Conservation (phyloP, 805 yeast species). For the Lachancea sp. region DNA sequence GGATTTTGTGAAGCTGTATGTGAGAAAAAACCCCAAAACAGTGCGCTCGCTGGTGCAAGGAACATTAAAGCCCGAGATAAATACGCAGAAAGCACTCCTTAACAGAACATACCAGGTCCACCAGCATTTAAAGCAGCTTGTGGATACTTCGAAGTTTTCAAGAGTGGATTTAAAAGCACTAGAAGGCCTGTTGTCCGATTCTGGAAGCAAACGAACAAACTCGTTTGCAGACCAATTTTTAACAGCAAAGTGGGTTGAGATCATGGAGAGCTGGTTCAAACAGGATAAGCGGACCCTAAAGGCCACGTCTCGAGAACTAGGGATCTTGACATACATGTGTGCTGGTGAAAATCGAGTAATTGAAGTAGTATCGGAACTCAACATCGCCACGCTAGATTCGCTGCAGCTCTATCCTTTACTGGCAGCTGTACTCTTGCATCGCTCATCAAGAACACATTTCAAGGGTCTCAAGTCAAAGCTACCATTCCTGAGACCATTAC, state of each 20-base stretch:
- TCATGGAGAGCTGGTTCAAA: slow-evolving; percentile 50
- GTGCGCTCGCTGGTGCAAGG: slow-evolving; percentile 56
- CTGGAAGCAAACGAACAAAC: slow-evolving; percentile 21
- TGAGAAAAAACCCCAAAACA: slow-evolving; percentile 35
- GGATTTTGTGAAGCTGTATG: slow-evolving; percentile 56
- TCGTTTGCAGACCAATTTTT: slow-evolving; percentile 52
- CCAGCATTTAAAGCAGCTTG: slow-evolving; percentile 41
- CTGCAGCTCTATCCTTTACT: slow-evolving; percentile 48
- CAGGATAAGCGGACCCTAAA: slow-evolving; percentile 49
- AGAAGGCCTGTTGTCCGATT: slow-evolving; percentile 34
- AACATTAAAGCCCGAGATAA: slow-evolving; percentile 27
- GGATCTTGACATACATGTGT: slow-evolving; percentile 47
- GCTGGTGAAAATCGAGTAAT: slow-evolving; percentile 40
- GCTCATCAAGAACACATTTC: slow-evolving; percentile 38
- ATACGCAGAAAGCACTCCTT: slow-evolving; percentile 28
- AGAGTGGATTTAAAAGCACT: slow-evolving; percentile 42
- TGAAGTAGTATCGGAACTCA: slow-evolving; percentile 39
- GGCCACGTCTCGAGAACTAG: slow-evolving; percentile 40
- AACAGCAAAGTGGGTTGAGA: slow-evolving; percentile 49
- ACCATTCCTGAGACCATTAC: slow-evolving; percentile 35
- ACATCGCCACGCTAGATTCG: slow-evolving; percentile 37
- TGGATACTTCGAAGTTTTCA: slow-evolving; percentile 43
- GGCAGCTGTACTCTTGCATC: slow-evolving; percentile 47
- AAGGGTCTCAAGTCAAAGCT: slow-evolving; percentile 45
- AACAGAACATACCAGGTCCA: slow-evolving; percentile 41